Conservation (phyloP, 2,329 filamentous ascomycete genomes). For the Pestalotiopsis sp. region DNA sequence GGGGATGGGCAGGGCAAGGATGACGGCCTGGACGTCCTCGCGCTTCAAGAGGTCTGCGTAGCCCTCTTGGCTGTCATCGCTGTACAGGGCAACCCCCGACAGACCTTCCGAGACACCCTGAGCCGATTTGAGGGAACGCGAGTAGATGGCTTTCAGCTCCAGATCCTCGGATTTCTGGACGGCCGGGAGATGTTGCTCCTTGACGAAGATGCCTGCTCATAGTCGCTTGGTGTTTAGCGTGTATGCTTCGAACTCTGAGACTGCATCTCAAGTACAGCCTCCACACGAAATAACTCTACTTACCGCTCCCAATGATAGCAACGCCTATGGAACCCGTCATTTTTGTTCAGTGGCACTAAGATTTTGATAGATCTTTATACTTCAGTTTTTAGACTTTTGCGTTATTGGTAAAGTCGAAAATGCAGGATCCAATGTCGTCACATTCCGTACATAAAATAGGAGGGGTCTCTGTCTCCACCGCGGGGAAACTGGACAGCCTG, state of each 20-base stretch:
- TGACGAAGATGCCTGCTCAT: conserved; percentile 53
- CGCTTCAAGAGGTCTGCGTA: conserved; percentile 48
- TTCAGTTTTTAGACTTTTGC: not conserved
- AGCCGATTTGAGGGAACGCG: conserved; percentile 53
- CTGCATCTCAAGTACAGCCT: not conserved
- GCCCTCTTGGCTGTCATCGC: conserved; percentile 28
- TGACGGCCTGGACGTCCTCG: conserved; percentile 46
- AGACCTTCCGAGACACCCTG: conserved; percentile 31
- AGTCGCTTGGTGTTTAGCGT: not conserved
- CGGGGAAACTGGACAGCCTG: not conserved
- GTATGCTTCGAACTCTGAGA: not conserved
- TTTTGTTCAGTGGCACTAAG: not conserved
- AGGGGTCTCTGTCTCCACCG: conserved; percentile 6
- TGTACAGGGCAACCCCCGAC: conserved; percentile 30
- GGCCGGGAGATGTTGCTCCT: conserved; percentile 58
- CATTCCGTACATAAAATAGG: not conserved
- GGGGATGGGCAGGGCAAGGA: conserved; percentile 58
- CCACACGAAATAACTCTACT: not conserved
- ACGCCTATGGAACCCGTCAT: conserved; percentile 12
- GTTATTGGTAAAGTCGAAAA: not conserved
- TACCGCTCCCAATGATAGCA: conserved; percentile 17
- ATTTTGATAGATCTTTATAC: not conserved
- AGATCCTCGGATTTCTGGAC: conserved; percentile 48
- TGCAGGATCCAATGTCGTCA: not conserved
- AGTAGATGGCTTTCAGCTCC: conserved; percentile 59